Conservation (phyloP, 352 stramenopile species). For the Phytopythium helicoides region DNA sequence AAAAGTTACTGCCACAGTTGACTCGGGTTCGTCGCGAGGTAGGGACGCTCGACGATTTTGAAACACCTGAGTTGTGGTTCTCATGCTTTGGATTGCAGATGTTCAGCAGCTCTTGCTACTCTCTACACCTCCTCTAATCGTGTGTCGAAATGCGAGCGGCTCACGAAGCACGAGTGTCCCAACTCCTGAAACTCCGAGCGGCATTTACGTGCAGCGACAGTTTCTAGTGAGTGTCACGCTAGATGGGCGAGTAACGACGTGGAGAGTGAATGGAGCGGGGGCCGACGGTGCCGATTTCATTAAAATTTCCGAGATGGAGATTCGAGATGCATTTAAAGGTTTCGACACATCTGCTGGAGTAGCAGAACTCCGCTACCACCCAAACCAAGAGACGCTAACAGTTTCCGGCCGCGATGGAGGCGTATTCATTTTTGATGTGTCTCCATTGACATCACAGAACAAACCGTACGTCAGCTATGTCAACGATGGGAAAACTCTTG, state of each 20-base stretch:
- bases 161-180: constrained; percentile 12
- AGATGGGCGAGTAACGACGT: constrained; percentile 59
- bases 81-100: constrained; percentile 25
- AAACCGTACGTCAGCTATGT: constrained; percentile 33
- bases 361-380: constrained; percentile 61
- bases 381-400: constrained; percentile 53
- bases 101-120: constrained; percentile 69
- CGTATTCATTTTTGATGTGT: constrained; percentile 68
- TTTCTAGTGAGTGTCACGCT: constrained; percentile 57
- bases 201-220: constrained; percentile 29
- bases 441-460: constrained; percentile 43
- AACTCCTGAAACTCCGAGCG: constrained; percentile 12
- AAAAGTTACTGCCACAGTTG: constrained; percentile 59
- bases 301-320: constrained; percentile 60
- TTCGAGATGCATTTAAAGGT: constrained; percentile 52
- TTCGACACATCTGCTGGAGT: constrained; percentile 60
- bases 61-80: not conserved
- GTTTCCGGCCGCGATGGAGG: constrained; percentile 60
- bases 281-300: constrained; percentile 34
- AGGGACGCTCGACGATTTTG: not conserved
- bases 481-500: not conserved
- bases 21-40: constrained; percentile 56
- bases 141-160: constrained; percentile 29
- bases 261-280: constrained; percentile 33
- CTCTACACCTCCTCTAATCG: constrained; percentile 33